Evolutionary conservation across 1,284 basidiomycete genomes (phyloP).

Genomic region (Tremellales sp.): DNA sequence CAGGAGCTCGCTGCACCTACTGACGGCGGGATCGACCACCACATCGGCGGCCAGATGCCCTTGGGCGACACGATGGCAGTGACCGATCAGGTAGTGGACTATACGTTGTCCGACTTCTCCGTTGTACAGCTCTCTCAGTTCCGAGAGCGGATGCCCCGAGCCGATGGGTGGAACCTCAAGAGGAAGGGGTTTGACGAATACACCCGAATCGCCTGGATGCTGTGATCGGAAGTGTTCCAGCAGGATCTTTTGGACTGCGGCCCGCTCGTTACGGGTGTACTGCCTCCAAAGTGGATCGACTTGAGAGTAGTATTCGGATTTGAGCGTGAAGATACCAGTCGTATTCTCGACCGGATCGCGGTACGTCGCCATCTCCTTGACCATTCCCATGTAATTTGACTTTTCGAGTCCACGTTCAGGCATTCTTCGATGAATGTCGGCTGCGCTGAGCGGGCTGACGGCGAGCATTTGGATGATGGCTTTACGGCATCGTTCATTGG

Average conservation of each 20-base stretch:
- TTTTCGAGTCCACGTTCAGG: conserved; percentile 83
- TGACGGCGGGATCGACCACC: too few species aligned
- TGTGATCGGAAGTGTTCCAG: conserved; percentile 63
- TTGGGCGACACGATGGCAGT: too few species aligned
- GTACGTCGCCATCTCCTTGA: conserved; percentile 77
- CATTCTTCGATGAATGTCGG: conserved; percentile 86
- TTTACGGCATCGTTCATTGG: conserved; percentile 65
- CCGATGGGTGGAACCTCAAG: conserved; percentile 60
- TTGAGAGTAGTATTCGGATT: conserved; percentile 75
- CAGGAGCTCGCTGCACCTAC: too few species aligned
- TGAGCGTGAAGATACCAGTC: conserved; percentile 81
- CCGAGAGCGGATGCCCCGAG: too few species aligned
- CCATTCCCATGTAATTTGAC: conserved; percentile 77
- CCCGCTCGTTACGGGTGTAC: conserved; percentile 89
- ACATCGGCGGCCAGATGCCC: too few species aligned
- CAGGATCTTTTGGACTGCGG: conserved; percentile 83
- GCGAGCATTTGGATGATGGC: conserved; percentile 91
- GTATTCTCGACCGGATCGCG: conserved; percentile 67
- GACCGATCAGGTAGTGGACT: conserved; percentile 35
- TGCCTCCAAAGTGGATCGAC: conserved; percentile 96
- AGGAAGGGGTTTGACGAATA: conserved; percentile 69
- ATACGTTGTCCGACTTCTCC: too few species aligned
- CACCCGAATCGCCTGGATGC: conserved; percentile 51
- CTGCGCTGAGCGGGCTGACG: conserved; percentile 81
- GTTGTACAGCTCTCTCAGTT: conserved; percentile 3